Percentiles rank a stretch among this genome's conserved stretches.
These are phyloP conservation scores for Vaccinium darrowii DNA, from an alignment of 148 eudicot species.

Conservation along the genomic window DNA sequence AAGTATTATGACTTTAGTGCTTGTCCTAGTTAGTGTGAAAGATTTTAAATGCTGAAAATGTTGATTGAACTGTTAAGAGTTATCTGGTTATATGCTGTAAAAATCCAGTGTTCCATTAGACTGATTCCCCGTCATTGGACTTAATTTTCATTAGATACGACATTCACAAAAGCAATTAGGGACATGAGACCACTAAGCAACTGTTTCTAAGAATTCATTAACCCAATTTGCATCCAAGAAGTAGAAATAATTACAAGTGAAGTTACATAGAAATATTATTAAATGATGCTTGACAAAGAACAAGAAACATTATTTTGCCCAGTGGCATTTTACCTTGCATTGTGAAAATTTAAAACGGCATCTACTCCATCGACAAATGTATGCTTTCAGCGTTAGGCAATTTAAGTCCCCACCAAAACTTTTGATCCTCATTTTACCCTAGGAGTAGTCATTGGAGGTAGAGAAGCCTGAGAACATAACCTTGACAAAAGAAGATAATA, in stretches of 20 bases:
- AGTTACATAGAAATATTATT: neutral
- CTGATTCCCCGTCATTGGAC: neutral
- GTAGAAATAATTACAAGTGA: neutral
- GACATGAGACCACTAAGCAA: neutral
- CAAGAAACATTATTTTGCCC: neutral
- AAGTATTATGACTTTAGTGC: neutral
- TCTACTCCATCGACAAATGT: constrained; percentile 7
- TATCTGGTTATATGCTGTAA: neutral
- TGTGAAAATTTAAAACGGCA: neutral
- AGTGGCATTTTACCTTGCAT: neutral
- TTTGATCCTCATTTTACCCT: neutral
- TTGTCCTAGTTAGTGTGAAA: constrained; percentile 1
- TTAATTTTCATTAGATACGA: neutral
- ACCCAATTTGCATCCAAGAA: neutral
- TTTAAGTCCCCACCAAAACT: neutral
- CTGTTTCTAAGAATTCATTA: neutral
- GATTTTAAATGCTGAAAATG: constrained; percentile 2
- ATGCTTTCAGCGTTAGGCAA: neutral
- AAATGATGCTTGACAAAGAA: neutral
- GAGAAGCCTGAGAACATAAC: neutral
- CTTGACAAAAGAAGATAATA: neutral
- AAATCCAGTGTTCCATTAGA: neutral
- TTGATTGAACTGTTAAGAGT: neutral
- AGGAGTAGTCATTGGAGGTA: neutral
- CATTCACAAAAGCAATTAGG: neutral